A percentile compares a stretch with the other conserved stretches of the same genome.
phyloP scores from a whole-genome alignment of 306 rosid genomes.

The Cucurbita ficifolia region DNA sequence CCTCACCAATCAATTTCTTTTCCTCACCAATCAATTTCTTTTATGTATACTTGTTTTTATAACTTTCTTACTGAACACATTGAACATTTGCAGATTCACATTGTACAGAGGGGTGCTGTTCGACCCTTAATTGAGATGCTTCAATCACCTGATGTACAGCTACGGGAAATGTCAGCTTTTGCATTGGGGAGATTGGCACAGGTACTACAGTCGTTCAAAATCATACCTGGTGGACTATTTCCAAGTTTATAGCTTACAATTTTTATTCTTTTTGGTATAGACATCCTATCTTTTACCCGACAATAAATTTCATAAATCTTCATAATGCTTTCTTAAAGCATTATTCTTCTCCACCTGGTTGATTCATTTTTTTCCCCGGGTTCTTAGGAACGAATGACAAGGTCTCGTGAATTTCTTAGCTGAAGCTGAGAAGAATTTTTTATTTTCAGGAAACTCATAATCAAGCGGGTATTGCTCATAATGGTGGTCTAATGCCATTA shows the following conservation, averaged over 20 bases:
- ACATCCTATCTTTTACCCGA: not conserved
- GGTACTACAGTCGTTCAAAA: slow-evolving; percentile 27
- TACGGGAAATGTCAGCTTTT: slow-evolving; percentile 96
- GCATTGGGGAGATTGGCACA: slow-evolving; percentile 98
- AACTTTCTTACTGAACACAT: not conserved
- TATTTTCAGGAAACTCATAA: slow-evolving; percentile 70
- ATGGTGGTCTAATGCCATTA: slow-evolving; percentile 81
- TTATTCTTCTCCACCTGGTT: not conserved
- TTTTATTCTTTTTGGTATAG: not conserved
- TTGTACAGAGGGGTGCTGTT: slow-evolving; percentile 98
- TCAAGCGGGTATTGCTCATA: slow-evolving; percentile 96
- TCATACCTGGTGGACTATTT: not conserved
- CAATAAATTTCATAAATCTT: not conserved
- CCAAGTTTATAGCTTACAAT: not conserved
- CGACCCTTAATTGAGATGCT: slow-evolving; percentile 95
- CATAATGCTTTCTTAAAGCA: not conserved
- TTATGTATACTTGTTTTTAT: not conserved
- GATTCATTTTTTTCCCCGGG: not conserved
- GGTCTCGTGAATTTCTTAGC: not conserved
- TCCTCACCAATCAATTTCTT: not conserved
- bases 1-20: not conserved
- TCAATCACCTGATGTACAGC: slow-evolving; percentile 82
- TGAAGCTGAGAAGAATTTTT: slow-evolving; percentile 8
- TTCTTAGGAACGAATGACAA: not conserved
- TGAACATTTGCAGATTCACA: slow-evolving; percentile 55